phyloP scores from a whole-genome alignment of 108 stramenopile species.

The Cyclostephanos invisitatus region DNA sequence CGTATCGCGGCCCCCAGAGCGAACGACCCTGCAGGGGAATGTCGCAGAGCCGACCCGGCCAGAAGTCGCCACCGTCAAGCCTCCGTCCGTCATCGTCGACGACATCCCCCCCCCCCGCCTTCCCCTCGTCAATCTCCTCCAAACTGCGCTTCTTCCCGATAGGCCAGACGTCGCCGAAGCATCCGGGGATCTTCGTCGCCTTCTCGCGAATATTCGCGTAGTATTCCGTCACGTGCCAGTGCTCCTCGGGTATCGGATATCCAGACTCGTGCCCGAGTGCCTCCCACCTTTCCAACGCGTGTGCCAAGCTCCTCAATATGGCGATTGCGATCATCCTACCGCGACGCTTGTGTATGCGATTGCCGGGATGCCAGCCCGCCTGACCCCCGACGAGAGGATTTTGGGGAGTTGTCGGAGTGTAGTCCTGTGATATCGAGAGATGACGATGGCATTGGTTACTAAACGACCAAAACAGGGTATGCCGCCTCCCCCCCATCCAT shows the following conservation, averaged over 20 bases:
- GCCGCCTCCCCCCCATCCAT: neutral
- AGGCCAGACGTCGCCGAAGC: slow-evolving; percentile 1
- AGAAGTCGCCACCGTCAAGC: slow-evolving; percentile 23
- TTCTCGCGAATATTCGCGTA: slow-evolving; percentile 47
- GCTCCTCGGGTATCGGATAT: slow-evolving; percentile 43
- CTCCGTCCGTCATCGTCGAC: neutral
- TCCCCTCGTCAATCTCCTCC: slow-evolving; percentile 16
- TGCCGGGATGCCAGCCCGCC: slow-evolving; percentile 46
- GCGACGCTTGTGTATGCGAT: slow-evolving; percentile 35
- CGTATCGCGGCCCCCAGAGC: slow-evolving; percentile 28
- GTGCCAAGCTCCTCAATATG: slow-evolving; percentile 44
- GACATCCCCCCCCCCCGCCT: neutral
- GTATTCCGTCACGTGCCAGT: slow-evolving; percentile 53
- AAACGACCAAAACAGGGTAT: neutral
- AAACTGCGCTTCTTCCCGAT: slow-evolving; percentile 26
- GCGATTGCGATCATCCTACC: slow-evolving; percentile 47
- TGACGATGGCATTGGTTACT: neutral
- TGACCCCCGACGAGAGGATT: slow-evolving; percentile 28
- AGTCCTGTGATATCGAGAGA: slow-evolving; percentile 10
- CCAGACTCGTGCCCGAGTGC: slow-evolving; percentile 21
- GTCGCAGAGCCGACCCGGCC: slow-evolving; percentile 39
- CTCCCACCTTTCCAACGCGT: slow-evolving; percentile 52
- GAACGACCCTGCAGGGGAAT: slow-evolving; percentile 41
- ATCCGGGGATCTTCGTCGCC: slow-evolving; percentile 22
- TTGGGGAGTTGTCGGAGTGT: slow-evolving; percentile 27